Percentiles rank a stretch among this genome's conserved stretches.
phyloP scores from a whole-genome alignment of 257 asterid species.

The Ajuga chamaepitys region DNA sequence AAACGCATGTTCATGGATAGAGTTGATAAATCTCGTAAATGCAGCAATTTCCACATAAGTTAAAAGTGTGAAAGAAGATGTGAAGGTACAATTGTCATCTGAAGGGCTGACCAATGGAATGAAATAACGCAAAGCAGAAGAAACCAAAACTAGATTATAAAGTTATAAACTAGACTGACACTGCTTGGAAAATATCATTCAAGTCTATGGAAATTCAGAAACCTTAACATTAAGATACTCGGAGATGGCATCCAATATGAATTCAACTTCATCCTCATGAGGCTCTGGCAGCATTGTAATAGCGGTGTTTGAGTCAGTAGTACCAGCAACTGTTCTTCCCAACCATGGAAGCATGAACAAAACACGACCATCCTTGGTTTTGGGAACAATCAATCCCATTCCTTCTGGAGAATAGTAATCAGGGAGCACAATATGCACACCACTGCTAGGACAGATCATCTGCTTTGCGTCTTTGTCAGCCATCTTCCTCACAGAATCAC shows the following conservation, averaged over 20 bases:
- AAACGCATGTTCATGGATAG: not conserved
- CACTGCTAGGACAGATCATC: slow-evolving; percentile 91
- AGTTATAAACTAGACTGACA: not conserved
- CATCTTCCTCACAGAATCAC: slow-evolving; percentile 87
- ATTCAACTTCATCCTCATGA: slow-evolving; percentile 89
- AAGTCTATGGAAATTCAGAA: slow-evolving; percentile 14
- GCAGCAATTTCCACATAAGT: not conserved
- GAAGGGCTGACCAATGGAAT: not conserved
- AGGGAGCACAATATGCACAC: slow-evolving; percentile 95
- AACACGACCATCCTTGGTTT: slow-evolving; percentile 98
- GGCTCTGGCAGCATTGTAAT: slow-evolving; percentile 98
- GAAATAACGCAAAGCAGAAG: not conserved
- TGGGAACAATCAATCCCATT: slow-evolving; percentile 99
- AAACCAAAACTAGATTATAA: not conserved
- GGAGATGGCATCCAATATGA: slow-evolving; percentile 90
- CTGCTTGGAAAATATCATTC: not conserved
- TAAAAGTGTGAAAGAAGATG: slow-evolving; percentile 5
- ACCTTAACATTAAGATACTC: slow-evolving; percentile 97
- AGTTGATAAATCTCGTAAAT: not conserved
- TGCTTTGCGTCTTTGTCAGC: slow-evolving; percentile 74
- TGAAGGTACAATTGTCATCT: not conserved
- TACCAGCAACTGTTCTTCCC: slow-evolving; percentile 97
- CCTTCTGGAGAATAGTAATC: slow-evolving; percentile 98
- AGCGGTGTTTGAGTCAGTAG: slow-evolving; percentile 84
- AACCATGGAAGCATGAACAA: slow-evolving; percentile 99